Evolutionary conservation across 163 green algal genomes (phyloP).

Genomic region (Chlorella variabilis): DNA sequence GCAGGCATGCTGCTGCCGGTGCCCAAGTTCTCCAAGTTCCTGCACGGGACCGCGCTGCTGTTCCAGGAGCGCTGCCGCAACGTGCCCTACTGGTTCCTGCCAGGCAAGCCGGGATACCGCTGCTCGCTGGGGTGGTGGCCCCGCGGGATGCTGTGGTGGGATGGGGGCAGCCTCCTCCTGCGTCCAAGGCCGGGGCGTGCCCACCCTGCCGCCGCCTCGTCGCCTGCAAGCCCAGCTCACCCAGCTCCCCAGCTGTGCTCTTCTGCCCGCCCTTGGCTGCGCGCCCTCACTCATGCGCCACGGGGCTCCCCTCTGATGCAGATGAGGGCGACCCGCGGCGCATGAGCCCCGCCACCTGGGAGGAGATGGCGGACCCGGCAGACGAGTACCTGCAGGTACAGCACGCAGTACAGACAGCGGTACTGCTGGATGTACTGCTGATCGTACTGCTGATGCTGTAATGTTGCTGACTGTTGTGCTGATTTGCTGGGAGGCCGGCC

Average conservation of each 20-base stretch:
- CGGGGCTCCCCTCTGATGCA: too few relatives aligned
- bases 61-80: slow-evolving; percentile 59
- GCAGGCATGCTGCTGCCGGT: slow-evolving; percentile 71
- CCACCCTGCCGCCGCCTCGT: too few relatives aligned
- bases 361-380: slow-evolving; percentile 68
- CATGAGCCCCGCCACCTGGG: slow-evolving; percentile 72
- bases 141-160: too few relatives aligned
- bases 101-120: neutral
- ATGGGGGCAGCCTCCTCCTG: too few relatives aligned
- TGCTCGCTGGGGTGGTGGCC: too few relatives aligned
- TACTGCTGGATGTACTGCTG: neutral
- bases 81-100: slow-evolving; percentile 69
- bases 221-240: too few relatives aligned
- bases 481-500: too few relatives aligned
- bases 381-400: slow-evolving; percentile 26
- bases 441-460: neutral
- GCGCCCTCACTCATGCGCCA: too few relatives aligned
- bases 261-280: too few relatives aligned
- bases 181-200: too few relatives aligned
- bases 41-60: slow-evolving; percentile 80
- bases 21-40: slow-evolving; percentile 90
- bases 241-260: too few relatives aligned
- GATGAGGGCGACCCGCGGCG: slow-evolving; percentile 22
- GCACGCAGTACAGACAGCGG: neutral
- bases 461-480: too few relatives aligned